phyloP scores from a whole-genome alignment of 108 stramenopile species.

The Cylindrotheca closterium region DNA sequence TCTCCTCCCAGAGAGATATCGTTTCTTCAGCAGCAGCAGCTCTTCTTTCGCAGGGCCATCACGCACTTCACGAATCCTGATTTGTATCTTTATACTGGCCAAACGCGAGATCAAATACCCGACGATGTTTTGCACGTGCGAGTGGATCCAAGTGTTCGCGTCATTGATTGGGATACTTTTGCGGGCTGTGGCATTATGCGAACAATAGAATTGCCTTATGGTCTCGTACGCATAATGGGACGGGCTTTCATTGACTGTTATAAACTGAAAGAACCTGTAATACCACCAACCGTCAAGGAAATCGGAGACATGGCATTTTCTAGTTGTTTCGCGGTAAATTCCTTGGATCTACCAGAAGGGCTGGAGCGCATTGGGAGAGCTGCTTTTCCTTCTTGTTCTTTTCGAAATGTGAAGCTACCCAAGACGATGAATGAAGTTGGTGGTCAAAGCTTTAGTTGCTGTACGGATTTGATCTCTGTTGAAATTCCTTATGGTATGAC shows the following conservation, averaged over 20 bases:
- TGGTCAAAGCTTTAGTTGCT: neutral
- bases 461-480: neutral
- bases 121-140: neutral
- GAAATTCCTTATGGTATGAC: neutral
- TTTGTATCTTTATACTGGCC: neutral
- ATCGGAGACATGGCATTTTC: neutral
- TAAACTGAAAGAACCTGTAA: neutral
- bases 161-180: conserved; percentile 1
- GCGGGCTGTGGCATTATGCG: neutral
- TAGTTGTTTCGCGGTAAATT: neutral
- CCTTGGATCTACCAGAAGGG: neutral
- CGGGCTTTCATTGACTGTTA: neutral
- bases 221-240: neutral
- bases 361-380: neutral
- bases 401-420: neutral
- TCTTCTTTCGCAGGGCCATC: neutral
- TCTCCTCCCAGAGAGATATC: neutral
- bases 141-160: neutral
- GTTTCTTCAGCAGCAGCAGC: neutral
- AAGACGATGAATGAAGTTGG: neutral
- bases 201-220: neutral
- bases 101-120: neutral
- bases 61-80: neutral
- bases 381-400: neutral
- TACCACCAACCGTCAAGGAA: neutral